Base-by-base conservation (phyloP, 768 basidiomycete species). In the Wakefieldia striispora region DNA sequence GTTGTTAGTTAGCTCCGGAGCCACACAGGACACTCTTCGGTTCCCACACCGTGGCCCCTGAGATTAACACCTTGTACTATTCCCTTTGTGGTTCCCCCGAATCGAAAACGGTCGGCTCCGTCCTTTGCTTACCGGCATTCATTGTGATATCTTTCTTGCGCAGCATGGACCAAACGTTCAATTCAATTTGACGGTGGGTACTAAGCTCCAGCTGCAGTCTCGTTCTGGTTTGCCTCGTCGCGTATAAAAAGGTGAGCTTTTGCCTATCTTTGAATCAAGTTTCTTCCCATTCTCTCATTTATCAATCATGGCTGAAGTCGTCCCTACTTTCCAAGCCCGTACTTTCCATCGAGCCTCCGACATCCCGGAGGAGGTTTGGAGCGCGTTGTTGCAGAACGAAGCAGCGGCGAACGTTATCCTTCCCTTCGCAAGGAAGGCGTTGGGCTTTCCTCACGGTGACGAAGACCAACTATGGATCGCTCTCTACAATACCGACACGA, bases 401-500 rank as follows among this genome's bases (percentile, higher is more conserved):
- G 60, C 56, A 0, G 43, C 62, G 4, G 67, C 75, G 3, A 79
- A 80, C 45, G 53, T 76, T 37, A 57, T 79, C 17, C 63, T 70
- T 14, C 70, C 78, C 0, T 69, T 70, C 23, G 74, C 73, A 1
- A 54, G 44, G 40, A 73, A 70, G 51, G 56, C 65, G 20, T 41
- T 45, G 21, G n/a, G 43, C 14, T 40, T 31, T 10, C 41, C 52
- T 40, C 46, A 38, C 20, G 41, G 3, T 1, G 17, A 6, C 3
- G 12, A 19, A 10, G 21, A 43, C 3, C 65, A 67, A 3, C 19
- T 61, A 7, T 75, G 75, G 73, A 60, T 76, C 1, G 62, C 51
- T 3, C 56, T 62, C 19, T 63, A 48, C 10, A 56, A 16, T 33
- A 14, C 63, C 53, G 20, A 57, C 55, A 1, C 53, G 1, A 49